Percentiles rank a stretch among this genome's conserved stretches.
Conservation (phyloP, 1,284 basidiomycete species). For the Singerocomus inundabilis region DNA sequence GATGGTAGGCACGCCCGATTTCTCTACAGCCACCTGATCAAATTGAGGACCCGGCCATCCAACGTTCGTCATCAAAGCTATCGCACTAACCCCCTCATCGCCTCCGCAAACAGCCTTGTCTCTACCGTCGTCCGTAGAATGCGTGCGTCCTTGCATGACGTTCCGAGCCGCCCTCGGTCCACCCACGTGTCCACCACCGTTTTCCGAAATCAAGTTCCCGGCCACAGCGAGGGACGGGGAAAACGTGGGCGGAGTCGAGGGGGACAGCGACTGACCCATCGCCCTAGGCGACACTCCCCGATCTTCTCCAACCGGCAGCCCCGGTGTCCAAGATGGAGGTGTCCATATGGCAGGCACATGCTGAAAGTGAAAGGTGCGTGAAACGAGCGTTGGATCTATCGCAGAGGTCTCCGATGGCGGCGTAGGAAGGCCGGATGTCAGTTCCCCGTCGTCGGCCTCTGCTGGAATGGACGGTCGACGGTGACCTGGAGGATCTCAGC, state of each 20-base stretch:
- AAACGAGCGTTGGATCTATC: not conserved
- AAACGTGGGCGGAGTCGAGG: slow-evolving; percentile 6
- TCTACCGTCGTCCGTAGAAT: not conserved
- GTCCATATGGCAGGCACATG: slow-evolving; percentile 5
- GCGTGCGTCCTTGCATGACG: not conserved
- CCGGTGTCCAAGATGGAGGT: slow-evolving; percentile 4
- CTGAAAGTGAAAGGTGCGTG: not conserved
- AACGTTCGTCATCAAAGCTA: not conserved
- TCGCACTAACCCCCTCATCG: not conserved
- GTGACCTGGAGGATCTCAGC: not conserved
- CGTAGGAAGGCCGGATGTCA: slow-evolving; percentile 9
- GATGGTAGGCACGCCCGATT: not conserved
- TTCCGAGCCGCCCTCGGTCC: not conserved
- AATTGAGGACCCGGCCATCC: not conserved
- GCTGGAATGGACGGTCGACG: not conserved
- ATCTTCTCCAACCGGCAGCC: not conserved
- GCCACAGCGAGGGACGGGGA: not conserved
- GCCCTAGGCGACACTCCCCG: not conserved
- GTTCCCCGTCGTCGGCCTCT: not conserved
- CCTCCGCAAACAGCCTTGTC: not conserved
- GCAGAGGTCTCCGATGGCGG: not conserved
- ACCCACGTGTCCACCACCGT: not conserved
- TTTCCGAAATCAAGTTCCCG: not conserved
- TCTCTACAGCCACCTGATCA: not conserved
- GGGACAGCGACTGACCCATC: not conserved